Percentiles rank a stretch among this genome's conserved stretches.
These are phyloP conservation scores for Phaffomyces thermotolerans DNA, from an alignment of 805 yeast genomes.

Conservation along the genomic window DNA sequence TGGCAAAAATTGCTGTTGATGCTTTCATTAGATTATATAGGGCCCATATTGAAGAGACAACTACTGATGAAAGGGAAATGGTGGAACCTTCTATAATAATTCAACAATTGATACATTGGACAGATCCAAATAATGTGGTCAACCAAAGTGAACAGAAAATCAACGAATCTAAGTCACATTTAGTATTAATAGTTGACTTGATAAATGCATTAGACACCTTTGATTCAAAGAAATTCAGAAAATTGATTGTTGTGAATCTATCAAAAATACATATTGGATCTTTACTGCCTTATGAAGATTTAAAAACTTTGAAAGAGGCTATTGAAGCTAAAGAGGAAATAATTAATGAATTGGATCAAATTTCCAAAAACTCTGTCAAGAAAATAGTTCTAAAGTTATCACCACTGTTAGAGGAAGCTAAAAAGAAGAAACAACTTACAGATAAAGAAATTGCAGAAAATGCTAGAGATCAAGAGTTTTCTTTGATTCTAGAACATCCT, in stretches of 20 bases:
- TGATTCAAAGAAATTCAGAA: constrained; percentile 46
- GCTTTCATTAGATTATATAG: constrained; percentile 52
- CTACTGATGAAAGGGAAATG: constrained; percentile 23
- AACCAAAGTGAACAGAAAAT: constrained; percentile 37
- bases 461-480: constrained; percentile 20
- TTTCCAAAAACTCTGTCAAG: constrained; percentile 28
- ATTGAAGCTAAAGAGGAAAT: constrained; percentile 27
- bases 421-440: constrained; percentile 10
- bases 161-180: constrained; percentile 42
- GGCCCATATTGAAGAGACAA: constrained; percentile 31
- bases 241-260: constrained; percentile 44
- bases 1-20: constrained; percentile 60
- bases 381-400: constrained; percentile 23
- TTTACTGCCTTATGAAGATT: constrained; percentile 19
- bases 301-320: constrained; percentile 22
- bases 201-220: constrained; percentile 40
- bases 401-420: constrained; percentile 15
- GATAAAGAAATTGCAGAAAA: constrained; percentile 5
- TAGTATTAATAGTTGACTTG: constrained; percentile 48
- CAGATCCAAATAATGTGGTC: constrained; percentile 67
- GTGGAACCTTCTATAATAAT: constrained; percentile 44
- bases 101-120: constrained; percentile 76
- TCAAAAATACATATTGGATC: constrained; percentile 40
- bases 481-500: constrained; percentile 20
- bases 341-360: constrained; percentile 24